Evolutionary conservation across 768 basidiomycete genomes (phyloP).

Genomic region (Hygrocybe punicea): DNA sequence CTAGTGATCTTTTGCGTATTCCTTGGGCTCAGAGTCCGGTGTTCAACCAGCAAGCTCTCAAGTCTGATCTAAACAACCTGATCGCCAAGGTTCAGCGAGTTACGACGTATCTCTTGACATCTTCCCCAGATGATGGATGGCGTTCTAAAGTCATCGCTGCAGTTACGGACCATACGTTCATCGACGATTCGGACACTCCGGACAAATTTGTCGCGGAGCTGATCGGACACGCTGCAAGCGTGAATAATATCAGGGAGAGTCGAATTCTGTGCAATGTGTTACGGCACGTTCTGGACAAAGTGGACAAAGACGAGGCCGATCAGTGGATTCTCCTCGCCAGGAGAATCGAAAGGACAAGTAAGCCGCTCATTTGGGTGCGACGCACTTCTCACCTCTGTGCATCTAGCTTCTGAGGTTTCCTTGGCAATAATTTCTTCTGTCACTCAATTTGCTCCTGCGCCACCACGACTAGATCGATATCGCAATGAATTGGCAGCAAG

Average conservation of each 20-base stretch:
- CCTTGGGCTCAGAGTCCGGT: constrained; percentile 48
- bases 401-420: constrained; percentile 64
- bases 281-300: constrained; percentile 54
- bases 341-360: constrained; percentile 60
- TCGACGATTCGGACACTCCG: constrained; percentile 3
- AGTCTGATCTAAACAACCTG: constrained; percentile 39
- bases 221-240: constrained; percentile 27
- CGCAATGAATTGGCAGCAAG: constrained; percentile 89
- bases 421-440: constrained; percentile 65
- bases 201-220: constrained; percentile 33
- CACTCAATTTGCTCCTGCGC: constrained; percentile 61
- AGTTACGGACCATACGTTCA: neutral
- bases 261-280: constrained; percentile 61
- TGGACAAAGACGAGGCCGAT: constrained; percentile 65
- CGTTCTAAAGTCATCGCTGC: constrained; percentile 4
- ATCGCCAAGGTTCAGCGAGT: constrained; percentile 49
- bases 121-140: constrained; percentile 31
- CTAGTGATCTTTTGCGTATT: constrained; percentile 56
- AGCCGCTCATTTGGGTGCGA: constrained; percentile 18
- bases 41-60: constrained; percentile 41
- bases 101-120: constrained; percentile 60
- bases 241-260: constrained; percentile 52
- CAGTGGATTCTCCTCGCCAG: constrained; percentile 72
- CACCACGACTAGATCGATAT: constrained; percentile 69
- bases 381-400: neutral